These are phyloP conservation scores for Yamadazyma spencermartinsiae DNA, from an alignment of 1,139 yeast genomes.

Conservation along the genomic window DNA sequence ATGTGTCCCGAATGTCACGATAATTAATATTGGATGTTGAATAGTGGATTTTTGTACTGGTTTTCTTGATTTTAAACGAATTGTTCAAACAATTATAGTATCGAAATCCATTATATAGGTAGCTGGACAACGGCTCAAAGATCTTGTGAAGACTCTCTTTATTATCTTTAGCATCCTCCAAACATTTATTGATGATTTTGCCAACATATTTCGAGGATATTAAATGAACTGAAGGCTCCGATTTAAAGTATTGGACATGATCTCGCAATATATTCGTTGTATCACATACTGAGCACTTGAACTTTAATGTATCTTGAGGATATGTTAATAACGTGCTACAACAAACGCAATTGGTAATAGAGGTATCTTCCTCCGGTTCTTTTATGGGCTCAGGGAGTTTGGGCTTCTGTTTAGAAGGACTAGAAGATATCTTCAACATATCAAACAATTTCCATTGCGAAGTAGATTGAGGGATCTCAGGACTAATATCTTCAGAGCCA, in stretches of 20 bases:
- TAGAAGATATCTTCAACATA: slow-evolving; percentile 18
- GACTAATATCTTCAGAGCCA: slow-evolving; percentile 11
- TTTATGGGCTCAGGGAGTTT: slow-evolving; percentile 7
- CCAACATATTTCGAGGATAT: slow-evolving; percentile 30
- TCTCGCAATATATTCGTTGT: slow-evolving; percentile 42
- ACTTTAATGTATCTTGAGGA: slow-evolving; percentile 46
- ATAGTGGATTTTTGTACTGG: slow-evolving; percentile 28
- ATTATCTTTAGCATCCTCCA: slow-evolving; percentile 17
- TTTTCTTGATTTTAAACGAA: slow-evolving; percentile 44
- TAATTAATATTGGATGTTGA: slow-evolving; percentile 49
- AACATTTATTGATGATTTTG: slow-evolving; percentile 30
- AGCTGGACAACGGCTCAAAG: slow-evolving; percentile 51
- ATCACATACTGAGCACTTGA: slow-evolving; percentile 58
- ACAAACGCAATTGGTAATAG: slow-evolving; percentile 44
- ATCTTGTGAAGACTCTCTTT: slow-evolving; percentile 29
- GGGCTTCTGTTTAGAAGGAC: slow-evolving; percentile 8
- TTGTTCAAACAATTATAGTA: slow-evolving; percentile 42
- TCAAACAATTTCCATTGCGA: slow-evolving; percentile 27
- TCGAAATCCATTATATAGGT: slow-evolving; percentile 43
- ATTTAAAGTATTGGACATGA: slow-evolving; percentile 7
- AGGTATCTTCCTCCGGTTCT: slow-evolving; percentile 10
- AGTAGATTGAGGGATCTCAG: slow-evolving; percentile 15
- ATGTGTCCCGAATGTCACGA: slow-evolving; percentile 43
- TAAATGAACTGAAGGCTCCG: slow-evolving; percentile 12
- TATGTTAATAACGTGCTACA: slow-evolving; percentile 61